These are phyloP conservation scores for Melanogaster broomeanus DNA, from an alignment of 768 basidiomycete species.

Conservation along the genomic window DNA sequence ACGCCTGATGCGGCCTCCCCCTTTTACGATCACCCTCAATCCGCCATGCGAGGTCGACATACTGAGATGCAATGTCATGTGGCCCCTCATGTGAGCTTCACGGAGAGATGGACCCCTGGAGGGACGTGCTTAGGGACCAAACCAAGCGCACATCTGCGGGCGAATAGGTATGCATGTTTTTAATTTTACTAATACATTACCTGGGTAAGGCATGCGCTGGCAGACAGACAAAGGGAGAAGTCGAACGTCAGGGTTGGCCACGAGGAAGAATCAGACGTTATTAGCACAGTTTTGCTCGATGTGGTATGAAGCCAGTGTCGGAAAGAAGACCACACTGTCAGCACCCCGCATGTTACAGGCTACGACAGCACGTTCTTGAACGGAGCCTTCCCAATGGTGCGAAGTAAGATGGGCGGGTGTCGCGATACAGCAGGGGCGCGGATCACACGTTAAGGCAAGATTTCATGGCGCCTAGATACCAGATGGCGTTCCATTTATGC, in stretches of 20 bases:
- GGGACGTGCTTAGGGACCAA: not conserved
- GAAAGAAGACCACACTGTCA: not conserved
- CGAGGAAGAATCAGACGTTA: slow-evolving; percentile 3
- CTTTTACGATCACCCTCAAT: no score
- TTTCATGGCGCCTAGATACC: slow-evolving; percentile 1
- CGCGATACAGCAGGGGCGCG: not conserved
- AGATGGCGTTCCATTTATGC: not conserved
- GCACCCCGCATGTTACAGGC: slow-evolving; percentile 12
- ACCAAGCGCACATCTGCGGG: not conserved
- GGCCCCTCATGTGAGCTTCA: no score
- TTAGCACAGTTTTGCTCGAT: not conserved
- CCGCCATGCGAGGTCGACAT: not conserved
- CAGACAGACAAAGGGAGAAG: not conserved
- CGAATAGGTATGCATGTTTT: not conserved
- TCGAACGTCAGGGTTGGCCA: slow-evolving; percentile 5
- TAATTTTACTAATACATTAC: not conserved
- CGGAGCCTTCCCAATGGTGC: not conserved
- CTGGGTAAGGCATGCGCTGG: not conserved
- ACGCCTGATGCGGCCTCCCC: no score
- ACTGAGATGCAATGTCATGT: no score
- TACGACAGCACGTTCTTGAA: slow-evolving; percentile 7
- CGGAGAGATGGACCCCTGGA: no score
- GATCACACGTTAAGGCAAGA: not conserved
- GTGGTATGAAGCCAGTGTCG: not conserved
- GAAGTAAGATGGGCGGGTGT: not conserved